Conservation (phyloP, 768 basidiomycete genomes). For the Pisolithus tinctorius region DNA sequence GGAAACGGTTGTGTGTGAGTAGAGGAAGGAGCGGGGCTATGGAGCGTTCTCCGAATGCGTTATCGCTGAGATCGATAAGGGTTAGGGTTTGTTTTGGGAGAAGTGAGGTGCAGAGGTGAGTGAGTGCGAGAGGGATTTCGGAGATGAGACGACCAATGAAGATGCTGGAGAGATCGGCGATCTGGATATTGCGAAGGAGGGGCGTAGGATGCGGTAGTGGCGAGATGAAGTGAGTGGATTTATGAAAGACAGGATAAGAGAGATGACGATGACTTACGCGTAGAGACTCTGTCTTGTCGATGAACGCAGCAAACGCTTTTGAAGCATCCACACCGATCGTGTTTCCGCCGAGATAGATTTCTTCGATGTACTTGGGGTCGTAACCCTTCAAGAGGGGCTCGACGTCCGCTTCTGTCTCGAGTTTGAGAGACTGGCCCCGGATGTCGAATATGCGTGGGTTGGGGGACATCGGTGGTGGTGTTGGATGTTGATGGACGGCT, state of each 20-base stretch:
- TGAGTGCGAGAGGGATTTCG: slow-evolving; percentile 88
- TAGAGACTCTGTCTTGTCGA: slow-evolving; percentile 58
- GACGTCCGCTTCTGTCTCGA: slow-evolving; percentile 69
- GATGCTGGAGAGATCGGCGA: slow-evolving; percentile 95
- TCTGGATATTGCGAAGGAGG: slow-evolving; percentile 35
- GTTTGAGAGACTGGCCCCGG: slow-evolving; percentile 48
- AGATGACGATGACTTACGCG: slow-evolving; percentile 46
- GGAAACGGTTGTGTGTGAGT: slow-evolving; percentile 72
- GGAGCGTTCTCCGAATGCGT: slow-evolving; percentile 93
- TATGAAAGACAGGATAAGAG: not conserved
- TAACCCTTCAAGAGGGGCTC: slow-evolving; percentile 62
- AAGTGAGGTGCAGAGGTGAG: slow-evolving; percentile 83
- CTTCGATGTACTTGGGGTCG: slow-evolving; percentile 64
- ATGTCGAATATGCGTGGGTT: slow-evolving; percentile 20
- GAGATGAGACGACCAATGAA: slow-evolving; percentile 95
- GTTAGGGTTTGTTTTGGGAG: slow-evolving; percentile 72
- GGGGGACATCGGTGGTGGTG: slow-evolving; percentile 11
- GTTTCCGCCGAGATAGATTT: slow-evolving; percentile 92
- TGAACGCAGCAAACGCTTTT: slow-evolving; percentile 71
- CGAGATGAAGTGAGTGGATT: not conserved
- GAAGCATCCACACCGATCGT: slow-evolving; percentile 91
- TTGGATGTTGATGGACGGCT: too few species aligned
- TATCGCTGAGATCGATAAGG: slow-evolving; percentile 89
- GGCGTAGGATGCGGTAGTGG: slow-evolving; percentile 2
- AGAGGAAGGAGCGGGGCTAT: slow-evolving; percentile 92